Evolutionary conservation across 2,329 filamentous ascomycete species (phyloP).

Genomic region (Alternaria arborescens): DNA sequence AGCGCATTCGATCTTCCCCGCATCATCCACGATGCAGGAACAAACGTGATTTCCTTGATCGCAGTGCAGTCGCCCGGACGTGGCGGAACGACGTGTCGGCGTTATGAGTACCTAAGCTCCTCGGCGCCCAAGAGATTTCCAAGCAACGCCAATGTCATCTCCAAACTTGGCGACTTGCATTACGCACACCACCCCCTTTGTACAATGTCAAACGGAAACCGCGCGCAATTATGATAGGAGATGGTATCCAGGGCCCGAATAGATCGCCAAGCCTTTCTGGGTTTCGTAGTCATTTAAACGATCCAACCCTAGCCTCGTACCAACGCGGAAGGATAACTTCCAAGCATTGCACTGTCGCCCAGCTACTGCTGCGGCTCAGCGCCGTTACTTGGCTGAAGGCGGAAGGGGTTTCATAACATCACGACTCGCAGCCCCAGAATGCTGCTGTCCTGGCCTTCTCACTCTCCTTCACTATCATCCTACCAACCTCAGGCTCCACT

Average conservation of each 20-base stretch:
- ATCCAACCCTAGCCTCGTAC: conserved; percentile 11
- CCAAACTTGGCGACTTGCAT: conserved; percentile 25
- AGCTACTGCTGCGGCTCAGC: conserved; percentile 27
- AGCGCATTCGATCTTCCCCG: conserved; percentile 5
- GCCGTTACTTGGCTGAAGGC: conserved; percentile 27
- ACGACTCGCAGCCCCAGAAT: conserved; percentile 13
- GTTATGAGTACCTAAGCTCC: neutral
- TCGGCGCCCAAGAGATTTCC: conserved; percentile 13
- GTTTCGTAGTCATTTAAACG: conserved; percentile 8
- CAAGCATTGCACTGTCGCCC: conserved; percentile 31
- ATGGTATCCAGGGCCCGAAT: conserved; percentile 3
- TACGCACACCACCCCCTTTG: conserved; percentile 16
- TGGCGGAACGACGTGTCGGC: conserved; percentile 6
- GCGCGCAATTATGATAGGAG: conserved; percentile 20
- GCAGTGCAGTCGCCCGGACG: conserved; percentile 6
- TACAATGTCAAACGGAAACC: conserved; percentile 4
- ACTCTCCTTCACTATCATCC: conserved; percentile 5
- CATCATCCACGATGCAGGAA: conserved; percentile 4
- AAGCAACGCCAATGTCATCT: conserved; percentile 22
- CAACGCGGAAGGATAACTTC: conserved; percentile 13
- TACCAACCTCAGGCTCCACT: conserved; percentile 6
- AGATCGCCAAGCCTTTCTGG: conserved; percentile 3
- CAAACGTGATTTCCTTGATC: neutral
- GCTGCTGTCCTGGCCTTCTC: conserved; percentile 4
- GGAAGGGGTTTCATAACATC: conserved; percentile 31